Base-by-base conservation (phyloP, 1,284 basidiomycete genomes). In the Microbotryum violaceum region DNA sequence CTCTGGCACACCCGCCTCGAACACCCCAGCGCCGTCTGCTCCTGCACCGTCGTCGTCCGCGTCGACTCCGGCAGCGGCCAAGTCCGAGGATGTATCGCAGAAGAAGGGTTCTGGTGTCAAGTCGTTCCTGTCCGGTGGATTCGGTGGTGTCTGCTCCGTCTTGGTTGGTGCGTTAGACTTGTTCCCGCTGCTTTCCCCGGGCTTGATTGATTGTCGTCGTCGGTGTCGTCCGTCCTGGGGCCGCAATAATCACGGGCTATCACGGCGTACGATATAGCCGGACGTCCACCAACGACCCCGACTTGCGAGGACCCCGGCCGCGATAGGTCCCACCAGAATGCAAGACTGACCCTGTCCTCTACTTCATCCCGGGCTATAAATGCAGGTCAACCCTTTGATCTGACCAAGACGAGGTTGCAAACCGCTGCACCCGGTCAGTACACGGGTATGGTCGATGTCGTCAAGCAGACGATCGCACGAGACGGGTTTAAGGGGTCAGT, bases 371-470 rank as follows among this genome's bases (percentile, higher is more conserved):
- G 27, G 27, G 27, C 27, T 6, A 27, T 6, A 27, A 49, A 33
- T 50, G 27, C 69, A 88, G 94, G 94, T 6, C 96, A 98, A 73
- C 94, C 94, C 9, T 98, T 98, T 74, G 94, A 98, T 78, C 79
- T 98, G 70, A 96, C 90, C 63, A 97, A 97, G 81, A 97, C 92
- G 10, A 83, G 92, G 61, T 77, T 99, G 70, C 96, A 99, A 78
- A 98, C 96, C 9, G 94, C 96, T 7, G 71, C 85, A 18, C 84
- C 88, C 21, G 94, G 96, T 7, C 82, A 84, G 54, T 99, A 99
- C 78, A 92, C 82, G 25, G 92, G 96, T 51, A 90, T 89, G 3
- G 71, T 97, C 27, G 94, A 99, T 78, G 93, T 96, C 21, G 91
- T 97, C 52, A 86, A 84, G 76, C 90, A 91, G 79, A 88, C 88